Conservation (phyloP, 306 rosid species). For the Clitoria ternatea region DNA sequence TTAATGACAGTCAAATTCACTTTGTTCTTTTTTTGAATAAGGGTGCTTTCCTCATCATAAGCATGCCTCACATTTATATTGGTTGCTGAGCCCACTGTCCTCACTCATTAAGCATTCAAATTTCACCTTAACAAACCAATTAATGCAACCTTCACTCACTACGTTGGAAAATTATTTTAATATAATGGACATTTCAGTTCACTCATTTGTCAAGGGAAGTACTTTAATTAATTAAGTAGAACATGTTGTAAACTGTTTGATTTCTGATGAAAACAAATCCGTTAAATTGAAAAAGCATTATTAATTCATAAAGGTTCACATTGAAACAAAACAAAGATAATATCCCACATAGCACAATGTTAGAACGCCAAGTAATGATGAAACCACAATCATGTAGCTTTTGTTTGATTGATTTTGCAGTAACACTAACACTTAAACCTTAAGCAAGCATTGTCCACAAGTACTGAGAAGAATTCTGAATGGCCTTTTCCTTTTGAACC, state of each 20-base stretch:
- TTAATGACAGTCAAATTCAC: constrained; percentile 40
- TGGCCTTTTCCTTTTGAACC: constrained; percentile 22
- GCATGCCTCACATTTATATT: constrained; percentile 29
- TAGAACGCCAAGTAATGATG: constrained; percentile 16
- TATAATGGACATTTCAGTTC: neutral
- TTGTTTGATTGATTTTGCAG: neutral
- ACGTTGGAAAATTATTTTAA: neutral
- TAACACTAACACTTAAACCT: constrained; percentile 31
- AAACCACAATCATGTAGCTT: neutral
- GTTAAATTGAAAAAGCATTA: no score
- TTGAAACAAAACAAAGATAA: no score
- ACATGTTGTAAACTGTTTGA: no score
- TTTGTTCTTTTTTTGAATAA: constrained; percentile 35
- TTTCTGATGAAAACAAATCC: no score
- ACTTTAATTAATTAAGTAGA: no score
- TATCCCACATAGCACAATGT: neutral
- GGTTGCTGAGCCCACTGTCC: constrained; percentile 22
- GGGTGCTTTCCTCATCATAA: constrained; percentile 18
- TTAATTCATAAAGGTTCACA: neutral
- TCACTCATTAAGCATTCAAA: constrained; percentile 6
- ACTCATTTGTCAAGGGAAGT: no score
- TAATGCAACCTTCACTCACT: neutral
- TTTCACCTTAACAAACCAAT: neutral
- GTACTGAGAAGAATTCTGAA: constrained; percentile 10
- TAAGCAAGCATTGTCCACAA: constrained; percentile 25